Base-by-base conservation (phyloP, 768 basidiomycete species). In the Arthromyces matolae region DNA sequence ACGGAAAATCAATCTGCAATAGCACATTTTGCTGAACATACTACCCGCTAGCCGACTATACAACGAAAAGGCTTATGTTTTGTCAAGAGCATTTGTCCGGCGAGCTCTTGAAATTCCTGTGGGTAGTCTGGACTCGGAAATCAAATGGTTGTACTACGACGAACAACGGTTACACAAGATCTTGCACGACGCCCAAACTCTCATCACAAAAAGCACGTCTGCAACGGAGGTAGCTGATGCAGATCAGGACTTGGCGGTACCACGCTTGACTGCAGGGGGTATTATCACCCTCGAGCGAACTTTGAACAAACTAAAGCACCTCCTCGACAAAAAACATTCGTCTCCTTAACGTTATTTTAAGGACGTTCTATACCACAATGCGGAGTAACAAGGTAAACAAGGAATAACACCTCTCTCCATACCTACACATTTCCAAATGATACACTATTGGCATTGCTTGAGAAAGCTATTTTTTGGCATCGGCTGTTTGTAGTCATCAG, bases 11-110 rank as follows among this genome's bases (percentile, higher is more conserved):
- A 36, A 8, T 14, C n/a, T 25, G 27, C 4, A 7, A 8, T 47
- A 31, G 41, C 44, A 24, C 43, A 36, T 40, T 20, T 47, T 45
- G 4, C 51, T 24, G 18, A 49, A 34, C 29, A 27, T 39, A 20
- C 16, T 44, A 10, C n/a, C 42, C 33, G 44, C n/a, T 58, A 93
- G 92, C 59, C 90, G 93, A 35, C 66, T 95, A 10, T 95, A 96
- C 70, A 93, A 77, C 63, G 93, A 96, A 68, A 93, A 93, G 64
- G 92, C 91, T 4, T 94, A 88, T 57, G 89, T 94, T 31, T 75
- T 95, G 32, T 92, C 93, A 9, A 78, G 93, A 24, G 89, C 85
- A 7, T 96, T 95, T 61, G 83, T 94, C 40, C 84, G 86, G n/a
- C 84, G 89, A 14, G 93, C 93, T 10, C 79, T 94, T 23, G 88